Percentiles rank a stretch among this genome's conserved stretches.
Evolutionary conservation across 441 rosid genomes (phyloP).

Genomic region (Hura crepitans): DNA sequence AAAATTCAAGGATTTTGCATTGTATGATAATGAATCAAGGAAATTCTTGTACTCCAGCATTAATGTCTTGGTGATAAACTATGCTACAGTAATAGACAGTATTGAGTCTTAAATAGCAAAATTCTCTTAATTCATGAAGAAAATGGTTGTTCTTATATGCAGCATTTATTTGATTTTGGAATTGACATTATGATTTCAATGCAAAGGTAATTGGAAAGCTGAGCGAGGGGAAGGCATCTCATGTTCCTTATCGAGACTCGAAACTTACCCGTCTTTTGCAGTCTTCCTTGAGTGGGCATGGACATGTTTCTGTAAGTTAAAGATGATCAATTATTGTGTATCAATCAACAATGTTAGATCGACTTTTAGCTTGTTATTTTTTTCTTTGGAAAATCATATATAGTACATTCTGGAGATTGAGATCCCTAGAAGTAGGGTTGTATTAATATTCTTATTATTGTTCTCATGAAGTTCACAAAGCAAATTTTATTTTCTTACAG

Average conservation of each 20-base stretch:
- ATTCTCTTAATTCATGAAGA: background rate
- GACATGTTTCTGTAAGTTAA: constrained; percentile 94
- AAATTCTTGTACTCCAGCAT: background rate
- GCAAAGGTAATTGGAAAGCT: constrained; percentile 93
- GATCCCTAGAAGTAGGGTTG: background rate
- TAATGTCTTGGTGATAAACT: background rate
- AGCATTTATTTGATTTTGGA: constrained; percentile 17
- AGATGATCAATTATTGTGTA: background rate
- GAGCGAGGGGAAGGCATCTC: constrained; percentile 97
- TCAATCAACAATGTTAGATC: too few relatives aligned
- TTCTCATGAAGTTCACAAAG: background rate
- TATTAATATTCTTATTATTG: constrained; percentile 1
- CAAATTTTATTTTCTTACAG: background rate
- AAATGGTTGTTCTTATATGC: background rate
- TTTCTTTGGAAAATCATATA: background rate
- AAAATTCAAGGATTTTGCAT: background rate
- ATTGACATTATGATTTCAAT: constrained; percentile 21
- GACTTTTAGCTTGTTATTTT: background rate
- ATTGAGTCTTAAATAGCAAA: background rate
- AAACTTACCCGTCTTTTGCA: constrained; percentile 99
- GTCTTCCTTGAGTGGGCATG: constrained; percentile 94
- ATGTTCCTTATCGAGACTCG: constrained; percentile 98
- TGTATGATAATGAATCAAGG: background rate
- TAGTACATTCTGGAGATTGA: background rate
- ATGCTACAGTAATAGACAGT: background rate